These are phyloP conservation scores for Cyathus striatus DNA, from an alignment of 768 basidiomycete genomes.

Conservation along the genomic window DNA sequence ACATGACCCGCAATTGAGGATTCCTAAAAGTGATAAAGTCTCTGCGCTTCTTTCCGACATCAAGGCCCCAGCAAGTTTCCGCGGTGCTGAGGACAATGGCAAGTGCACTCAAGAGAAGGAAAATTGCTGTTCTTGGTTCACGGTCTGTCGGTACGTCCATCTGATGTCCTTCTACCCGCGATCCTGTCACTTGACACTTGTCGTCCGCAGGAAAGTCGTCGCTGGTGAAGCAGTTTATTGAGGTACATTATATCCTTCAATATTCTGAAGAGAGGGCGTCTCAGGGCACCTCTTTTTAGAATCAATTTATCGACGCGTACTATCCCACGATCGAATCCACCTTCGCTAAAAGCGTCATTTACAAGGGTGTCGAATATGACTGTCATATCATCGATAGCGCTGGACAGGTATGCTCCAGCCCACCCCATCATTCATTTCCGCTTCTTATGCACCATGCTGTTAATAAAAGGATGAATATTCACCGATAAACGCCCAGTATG, in stretches of 20 bases:
- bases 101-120: conserved; percentile 64
- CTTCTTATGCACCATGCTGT: neutral
- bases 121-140: conserved; percentile 86
- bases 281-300: conserved; percentile 22
- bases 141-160: conserved; percentile 76
- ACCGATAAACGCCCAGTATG: conserved; percentile 88
- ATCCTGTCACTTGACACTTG: neutral
- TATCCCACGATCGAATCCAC: conserved; percentile 94
- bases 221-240: conserved; percentile 89
- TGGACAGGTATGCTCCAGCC: conserved; percentile 94
- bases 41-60: too few species aligned
- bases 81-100: conserved; percentile 13
- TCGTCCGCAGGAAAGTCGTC: conserved; percentile 82
- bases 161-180: neutral
- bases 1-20: too few species aligned
- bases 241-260: conserved; percentile 29
- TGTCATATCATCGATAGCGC: conserved; percentile 98
- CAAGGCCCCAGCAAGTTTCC: too few species aligned
- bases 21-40: too few species aligned
- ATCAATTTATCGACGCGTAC: conserved; percentile 87
- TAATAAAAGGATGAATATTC: conserved; percentile 88
- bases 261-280: conserved; percentile 6
- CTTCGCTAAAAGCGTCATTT: conserved; percentile 77
- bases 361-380: conserved; percentile 88
- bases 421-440: conserved; percentile 15